These are phyloP conservation scores for Emergomyces pasteurianus DNA, from an alignment of 2,329 filamentous ascomycete genomes.

Conservation along the genomic window DNA sequence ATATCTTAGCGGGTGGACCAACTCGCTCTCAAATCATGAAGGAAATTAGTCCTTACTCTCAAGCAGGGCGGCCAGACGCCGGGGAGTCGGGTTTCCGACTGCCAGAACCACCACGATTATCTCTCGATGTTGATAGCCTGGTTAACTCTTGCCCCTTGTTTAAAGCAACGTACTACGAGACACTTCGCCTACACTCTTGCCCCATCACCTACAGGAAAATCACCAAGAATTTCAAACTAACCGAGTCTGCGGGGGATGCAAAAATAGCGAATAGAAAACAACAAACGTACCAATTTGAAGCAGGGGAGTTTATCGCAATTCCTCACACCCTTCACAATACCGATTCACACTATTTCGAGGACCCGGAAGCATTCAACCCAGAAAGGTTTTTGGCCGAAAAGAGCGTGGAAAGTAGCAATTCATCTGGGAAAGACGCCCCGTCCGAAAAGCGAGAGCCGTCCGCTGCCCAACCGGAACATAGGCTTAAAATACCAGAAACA, in stretches of 20 bases:
- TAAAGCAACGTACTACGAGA: conserved; percentile 36
- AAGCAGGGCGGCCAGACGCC: conserved; percentile 24
- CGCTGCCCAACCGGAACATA: conserved; percentile 8
- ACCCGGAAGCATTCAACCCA: conserved; percentile 33
- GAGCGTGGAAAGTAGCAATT: conserved; percentile 23
- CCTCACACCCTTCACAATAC: conserved; percentile 35
- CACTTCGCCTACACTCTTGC: conserved; percentile 33
- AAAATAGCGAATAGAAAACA: conserved; percentile 16
- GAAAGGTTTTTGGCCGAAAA: conserved; percentile 36
- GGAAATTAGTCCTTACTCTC: conserved; percentile 35
- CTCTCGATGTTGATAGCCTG: conserved; percentile 30
- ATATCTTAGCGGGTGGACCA: conserved; percentile 31
- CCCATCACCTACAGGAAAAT: conserved; percentile 33
- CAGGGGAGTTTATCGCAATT: conserved; percentile 33
- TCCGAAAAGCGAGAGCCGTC: background rate
- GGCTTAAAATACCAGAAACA: conserved; percentile 32
- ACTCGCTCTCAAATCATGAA: conserved; percentile 32
- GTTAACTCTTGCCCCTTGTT: conserved; percentile 35
- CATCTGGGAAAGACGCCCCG: conserved; percentile 15
- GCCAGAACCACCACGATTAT: conserved; percentile 31
- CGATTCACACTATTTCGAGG: conserved; percentile 29
- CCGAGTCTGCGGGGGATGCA: conserved; percentile 29
- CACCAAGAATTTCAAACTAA: conserved; percentile 26
- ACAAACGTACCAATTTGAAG: conserved; percentile 29
- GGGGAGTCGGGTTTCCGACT: conserved; percentile 31